Conservation (phyloP, 2,329 filamentous ascomycete genomes). For the Neofusicoccum sp. region DNA sequence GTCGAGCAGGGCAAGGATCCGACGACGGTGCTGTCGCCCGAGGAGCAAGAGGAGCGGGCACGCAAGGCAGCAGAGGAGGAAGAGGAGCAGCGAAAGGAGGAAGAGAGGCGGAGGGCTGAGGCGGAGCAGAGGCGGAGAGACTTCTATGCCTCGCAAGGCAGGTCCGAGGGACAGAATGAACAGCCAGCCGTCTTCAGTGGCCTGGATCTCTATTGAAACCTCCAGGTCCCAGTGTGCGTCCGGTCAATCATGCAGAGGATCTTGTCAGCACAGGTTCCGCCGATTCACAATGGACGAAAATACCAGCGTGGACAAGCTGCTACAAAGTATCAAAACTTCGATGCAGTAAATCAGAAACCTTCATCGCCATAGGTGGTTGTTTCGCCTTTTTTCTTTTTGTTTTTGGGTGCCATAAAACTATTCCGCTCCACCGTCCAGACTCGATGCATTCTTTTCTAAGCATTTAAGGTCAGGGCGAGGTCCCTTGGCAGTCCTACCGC, state of each 20-base stretch:
- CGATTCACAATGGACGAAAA: too few relatives aligned
- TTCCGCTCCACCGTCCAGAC: too few relatives aligned
- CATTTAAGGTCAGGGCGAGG: too few relatives aligned
- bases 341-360: too few relatives aligned
- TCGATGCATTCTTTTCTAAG: too few relatives aligned
- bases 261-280: too few relatives aligned
- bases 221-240: not conserved
- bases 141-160: not conserved
- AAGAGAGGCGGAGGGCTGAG: constrained; percentile 38
- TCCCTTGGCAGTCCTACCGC: too few relatives aligned
- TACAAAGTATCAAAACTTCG: too few relatives aligned
- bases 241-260: not conserved
- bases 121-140: constrained; percentile 31
- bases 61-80: constrained; percentile 23
- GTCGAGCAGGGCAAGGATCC: constrained; percentile 63
- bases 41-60: constrained; percentile 31
- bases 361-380: too few relatives aligned
- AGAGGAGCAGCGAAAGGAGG: constrained; percentile 35
- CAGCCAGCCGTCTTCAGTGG: constrained; percentile 15
- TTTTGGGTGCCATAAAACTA: too few relatives aligned
- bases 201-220: constrained; percentile 7
- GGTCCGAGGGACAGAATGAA: constrained; percentile 2
- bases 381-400: too few relatives aligned
- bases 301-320: too few relatives aligned
- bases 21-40: constrained; percentile 43